Base-by-base conservation (phyloP, 2,329 filamentous ascomycete genomes). In the Penicillium sp. region DNA sequence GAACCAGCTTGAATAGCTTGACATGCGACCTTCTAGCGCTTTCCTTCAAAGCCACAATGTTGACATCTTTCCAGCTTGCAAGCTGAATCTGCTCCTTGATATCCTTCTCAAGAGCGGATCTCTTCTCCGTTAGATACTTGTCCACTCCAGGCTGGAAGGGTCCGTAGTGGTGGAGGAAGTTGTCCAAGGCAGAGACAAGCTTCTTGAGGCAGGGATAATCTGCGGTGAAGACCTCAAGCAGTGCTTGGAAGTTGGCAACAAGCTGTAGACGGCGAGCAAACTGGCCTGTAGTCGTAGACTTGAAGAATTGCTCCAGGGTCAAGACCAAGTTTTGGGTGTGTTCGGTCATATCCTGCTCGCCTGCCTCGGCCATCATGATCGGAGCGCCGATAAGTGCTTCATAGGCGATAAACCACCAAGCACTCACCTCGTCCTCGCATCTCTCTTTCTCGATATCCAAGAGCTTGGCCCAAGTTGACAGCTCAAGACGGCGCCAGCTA, bases 1-100 rank as follows among this genome's bases (percentile, higher is more conserved):
- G 84, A 42, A 99, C 89, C 35, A 96, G 80, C 64, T 90, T 90
- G 77, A 96, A 96, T 2, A 99, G 82, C 72, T 96, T 97, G 65
- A 88, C 85, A 68, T 99, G 94, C 21, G 92, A 97, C 57, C 87
- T 88, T 65, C 88, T 87, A 1, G 94, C 91, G 72, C 93, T 97
- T 68, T 97, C 91, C 61, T 87, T 85, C 16, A 99, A 78, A 1
- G 91, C 90, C 46, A 88, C 87, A 58, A 99, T 95, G 66, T 97
- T 99, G 23, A 90, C 96, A 64, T 99, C 94, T 71, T 96, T 97
- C 95, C 95, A 99, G 72, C 91, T 97, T 8, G 92, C 91, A 64
- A 99, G 79, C 50, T 96, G 85, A 16, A 99, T 82, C n/a, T 97
- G 86, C 63, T 97, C 90, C 69, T 89, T 93, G 82, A 97, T 90